Base-by-base conservation (phyloP, 202 grass and related monocot species). In the Cymbopogon flexuosus region DNA sequence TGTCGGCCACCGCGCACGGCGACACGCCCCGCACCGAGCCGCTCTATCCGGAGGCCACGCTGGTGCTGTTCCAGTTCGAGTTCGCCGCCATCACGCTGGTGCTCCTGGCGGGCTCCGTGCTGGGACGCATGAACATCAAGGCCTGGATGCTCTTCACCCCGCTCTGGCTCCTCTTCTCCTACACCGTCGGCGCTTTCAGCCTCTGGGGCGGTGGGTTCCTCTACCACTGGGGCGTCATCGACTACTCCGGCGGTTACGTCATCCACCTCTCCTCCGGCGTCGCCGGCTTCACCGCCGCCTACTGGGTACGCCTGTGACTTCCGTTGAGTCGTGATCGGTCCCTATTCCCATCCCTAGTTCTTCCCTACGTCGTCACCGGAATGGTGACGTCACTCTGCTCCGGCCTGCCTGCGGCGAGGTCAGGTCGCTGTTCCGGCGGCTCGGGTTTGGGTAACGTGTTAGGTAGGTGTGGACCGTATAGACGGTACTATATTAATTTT, bases 211-310 rank as follows among this genome's bases (percentile, higher is more conserved):
- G 92, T 27, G 92, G 89, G 0, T 94, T 94, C 83, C 80, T 94
- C 40, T 92, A 85, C 84, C 92, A 89, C 66, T 94, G 87, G 92
- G 92, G 92, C 52, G 88, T 94, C 42, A 89, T 94, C 63, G 92
- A 94, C 83, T 94, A 92, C 84, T 91, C 89, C 37, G 92, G 89
- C 54, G 92, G 92, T 1, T 94, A 94, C 86, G 92, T 94, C 81
- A 82, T 94, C 79, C 92, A 94, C 81, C 92, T 94, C 21, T 91
- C 92, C 68, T 89, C 92, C 19, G 92, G 89, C 63, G 68, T 94
- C 56, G 84, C 92, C 43, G 92, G 92, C 22, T 94, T 92, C 89
- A 94, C 92, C 3, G 92, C 89, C n/a, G 92, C 92, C 0, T 94
- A 94, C 65, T 94, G 92, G 92, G 92, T 94, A 10, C 45, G 14